These are phyloP conservation scores for Coemansia pectinata DNA, from an alignment of 192 early-diverging fungal species.

Conservation along the genomic window DNA sequence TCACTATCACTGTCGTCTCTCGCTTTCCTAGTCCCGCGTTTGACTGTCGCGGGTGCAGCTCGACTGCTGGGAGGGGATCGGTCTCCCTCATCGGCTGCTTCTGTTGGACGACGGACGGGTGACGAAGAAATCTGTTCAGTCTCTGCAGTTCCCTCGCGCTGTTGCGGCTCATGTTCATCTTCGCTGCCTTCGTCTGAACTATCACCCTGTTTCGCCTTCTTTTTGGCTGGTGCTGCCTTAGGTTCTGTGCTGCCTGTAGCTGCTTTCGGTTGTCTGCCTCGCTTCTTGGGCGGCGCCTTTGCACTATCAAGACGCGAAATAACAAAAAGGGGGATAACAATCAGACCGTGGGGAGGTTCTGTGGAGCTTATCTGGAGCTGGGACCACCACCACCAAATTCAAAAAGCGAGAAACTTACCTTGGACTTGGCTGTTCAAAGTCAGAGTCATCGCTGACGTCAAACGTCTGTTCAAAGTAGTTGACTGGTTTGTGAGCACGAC, in stretches of 20 bases:
- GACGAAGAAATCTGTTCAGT: neutral
- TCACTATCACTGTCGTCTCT: neutral
- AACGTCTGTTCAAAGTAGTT: constrained; percentile 32
- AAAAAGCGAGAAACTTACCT: neutral
- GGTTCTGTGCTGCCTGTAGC: neutral
- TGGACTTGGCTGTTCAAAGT: constrained; percentile 19
- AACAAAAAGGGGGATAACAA: neutral
- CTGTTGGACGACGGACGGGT: neutral
- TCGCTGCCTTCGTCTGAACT: neutral
- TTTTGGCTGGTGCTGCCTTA: neutral
- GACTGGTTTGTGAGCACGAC: constrained; percentile 23
- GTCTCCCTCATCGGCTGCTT: neutral
- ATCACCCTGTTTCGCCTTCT: neutral
- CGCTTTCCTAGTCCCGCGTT: constrained; percentile 1
- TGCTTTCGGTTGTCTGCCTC: neutral
- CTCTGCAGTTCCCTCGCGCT: neutral
- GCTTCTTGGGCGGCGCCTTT: neutral
- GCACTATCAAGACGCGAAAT: neutral
- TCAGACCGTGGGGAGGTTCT: neutral
- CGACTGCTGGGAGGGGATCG: neutral
- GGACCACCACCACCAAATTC: neutral
- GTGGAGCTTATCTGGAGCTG: neutral
- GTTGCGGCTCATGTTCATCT: neutral
- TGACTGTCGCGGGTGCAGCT: neutral
- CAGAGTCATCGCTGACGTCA: constrained; percentile 29